Conservation (phyloP, 169 alveolate genomes). For the Plasmodium blacklocki region DNA sequence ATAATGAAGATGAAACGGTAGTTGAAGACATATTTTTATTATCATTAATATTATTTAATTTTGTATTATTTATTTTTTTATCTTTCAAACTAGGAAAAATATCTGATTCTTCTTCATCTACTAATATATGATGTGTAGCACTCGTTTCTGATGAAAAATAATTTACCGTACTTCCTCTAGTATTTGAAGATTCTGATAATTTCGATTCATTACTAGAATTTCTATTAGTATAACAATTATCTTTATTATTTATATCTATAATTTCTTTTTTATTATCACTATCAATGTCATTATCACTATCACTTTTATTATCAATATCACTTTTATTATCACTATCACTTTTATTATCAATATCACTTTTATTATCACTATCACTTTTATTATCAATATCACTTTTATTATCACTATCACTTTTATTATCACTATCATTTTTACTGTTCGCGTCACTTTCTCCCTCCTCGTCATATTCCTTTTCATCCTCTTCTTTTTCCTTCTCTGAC, state of each 20-base stretch:
- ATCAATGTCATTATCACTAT: conserved; percentile 44
- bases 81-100: neutral
- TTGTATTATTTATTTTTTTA: neutral
- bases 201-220: neutral
- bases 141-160: conserved; percentile 11
- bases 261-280: conserved; percentile 7
- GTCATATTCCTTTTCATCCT: conserved; percentile 80
- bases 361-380: conserved; percentile 78
- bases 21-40: neutral
- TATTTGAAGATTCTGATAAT: neutral
- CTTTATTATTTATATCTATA: neutral
- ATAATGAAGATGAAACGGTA: neutral
- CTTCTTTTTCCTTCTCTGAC: conserved; percentile 78
- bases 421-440: conserved; percentile 38
- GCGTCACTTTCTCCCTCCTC: conserved; percentile 79
- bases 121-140: conserved; percentile 9
- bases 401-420: conserved; percentile 78
- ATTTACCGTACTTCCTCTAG: neutral
- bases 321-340: conserved; percentile 80
- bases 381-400: conserved; percentile 79
- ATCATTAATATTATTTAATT: neutral
- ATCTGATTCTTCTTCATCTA: conserved; percentile 11
- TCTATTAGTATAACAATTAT: neutral
- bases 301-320: conserved; percentile 63
- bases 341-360: conserved; percentile 80